Base-by-base conservation (phyloP, 352 stramenopile species). In the Poterioochromonas sp. region DNA sequence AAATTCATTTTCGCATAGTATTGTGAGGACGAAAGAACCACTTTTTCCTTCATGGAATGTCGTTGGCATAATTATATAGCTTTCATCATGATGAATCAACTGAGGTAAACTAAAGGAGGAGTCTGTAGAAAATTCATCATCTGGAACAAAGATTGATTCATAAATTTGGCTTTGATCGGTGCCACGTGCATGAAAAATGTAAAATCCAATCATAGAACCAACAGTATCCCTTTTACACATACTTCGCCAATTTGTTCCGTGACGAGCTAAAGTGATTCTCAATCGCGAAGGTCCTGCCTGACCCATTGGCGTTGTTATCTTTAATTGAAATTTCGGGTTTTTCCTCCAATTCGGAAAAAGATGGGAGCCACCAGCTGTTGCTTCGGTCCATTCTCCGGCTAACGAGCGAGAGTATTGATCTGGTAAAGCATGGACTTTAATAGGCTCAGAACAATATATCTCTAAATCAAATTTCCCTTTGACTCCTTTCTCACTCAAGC, bases 41-140 rank as follows among this genome's bases (percentile, higher is more conserved):
- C 68, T 3, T 58, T 78, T 78, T 51, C 78, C 85, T 87, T 22
- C 87, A 91, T 35, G 26, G 64, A 80, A 82, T 65, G 80, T 80
- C 68, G 76, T 29, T 1, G 68, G 71, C 44, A 78, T 74, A 20
- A 82, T 79, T 22, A 34, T 39, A 29, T 80, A 73, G 5, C 3
- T 58, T 34, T 82, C 37, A 54, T 22, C 39, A 18, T 8, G 51
- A 2, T 34, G 44, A 64, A 2, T 18, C 0, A 69, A 43, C 43
- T 79, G 18, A 8, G 20, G 8, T 34, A 76, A 37, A 34, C 1
- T 26, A 54, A 79, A 77, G 12, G 22, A 39, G 18, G 32, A 20
- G 0, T 39, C 37, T 40, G 49, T 65, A 22, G 35, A 60, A 12
- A 69, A 40, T 43, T 78, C 73, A n/a, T 78, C 39, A 18, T 43